Evolutionary conservation across 495 filamentous ascomycete genomes (phyloP).

Genomic region (Tetracladium setigerum): DNA sequence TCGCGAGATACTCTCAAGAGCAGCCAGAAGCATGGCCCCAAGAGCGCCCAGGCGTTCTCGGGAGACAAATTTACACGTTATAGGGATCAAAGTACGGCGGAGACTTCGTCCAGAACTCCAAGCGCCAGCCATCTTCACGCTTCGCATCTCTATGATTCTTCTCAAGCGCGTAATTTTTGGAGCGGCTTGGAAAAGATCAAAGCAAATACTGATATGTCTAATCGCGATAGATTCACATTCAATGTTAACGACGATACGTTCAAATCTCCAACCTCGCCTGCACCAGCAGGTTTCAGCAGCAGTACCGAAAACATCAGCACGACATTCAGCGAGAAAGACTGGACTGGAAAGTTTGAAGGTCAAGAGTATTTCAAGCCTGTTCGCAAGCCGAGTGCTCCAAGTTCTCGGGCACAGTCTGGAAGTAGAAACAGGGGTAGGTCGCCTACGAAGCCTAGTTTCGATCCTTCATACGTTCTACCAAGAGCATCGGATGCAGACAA

Average conservation of each 20-base stretch:
- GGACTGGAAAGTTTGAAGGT: conserved; percentile 45
- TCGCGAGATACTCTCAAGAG: neutral
- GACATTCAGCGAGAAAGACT: conserved; percentile 55
- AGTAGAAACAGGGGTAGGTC: conserved; percentile 24
- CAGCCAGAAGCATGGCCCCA: neutral
- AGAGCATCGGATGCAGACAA: conserved; percentile 1
- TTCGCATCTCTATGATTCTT: neutral
- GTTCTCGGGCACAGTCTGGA: conserved; percentile 27
- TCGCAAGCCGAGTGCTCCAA: conserved; percentile 23
- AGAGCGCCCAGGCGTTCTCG: neutral
- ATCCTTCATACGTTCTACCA: conserved; percentile 6
- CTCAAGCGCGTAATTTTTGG: neutral
- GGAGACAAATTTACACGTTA: neutral
- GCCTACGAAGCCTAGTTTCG: conserved; percentile 22
- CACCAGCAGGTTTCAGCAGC: conserved; percentile 27
- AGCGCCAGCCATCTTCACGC: neutral
- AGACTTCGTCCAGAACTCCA: conserved; percentile 13
- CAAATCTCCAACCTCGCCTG: conserved; percentile 17
- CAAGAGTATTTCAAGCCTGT: conserved; percentile 43
- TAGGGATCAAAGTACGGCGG: conserved; percentile 2
- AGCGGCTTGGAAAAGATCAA: neutral
- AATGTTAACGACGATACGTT: conserved; percentile 31
- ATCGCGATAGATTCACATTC: conserved; percentile 40
- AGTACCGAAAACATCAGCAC: conserved; percentile 75
- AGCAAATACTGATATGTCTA: conserved; percentile 17